Evolutionary conservation across 176 grass and related monocot genomes (phyloP), one percentile per base, ranked within the genome.

Genomic region (Dactylis glomerata): DNA sequence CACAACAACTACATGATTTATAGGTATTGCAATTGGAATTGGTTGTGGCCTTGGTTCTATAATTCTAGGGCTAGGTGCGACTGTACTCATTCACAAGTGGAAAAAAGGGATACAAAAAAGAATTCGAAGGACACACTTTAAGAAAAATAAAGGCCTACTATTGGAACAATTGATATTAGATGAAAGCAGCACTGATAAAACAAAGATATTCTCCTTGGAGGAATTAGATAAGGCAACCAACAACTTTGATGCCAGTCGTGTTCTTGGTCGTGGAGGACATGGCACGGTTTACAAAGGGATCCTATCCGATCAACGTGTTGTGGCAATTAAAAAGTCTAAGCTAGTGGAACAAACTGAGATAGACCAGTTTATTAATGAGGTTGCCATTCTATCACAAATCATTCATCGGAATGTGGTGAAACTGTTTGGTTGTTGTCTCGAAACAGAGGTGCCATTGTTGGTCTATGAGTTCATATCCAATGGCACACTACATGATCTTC

Each of bases 391-490:
- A 1, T 89, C 89, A 11, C 87, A 89, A 44, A 90, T 92, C 17
- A 83, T 78, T 0, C 87, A 94, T 7, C 80, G 77, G 24, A 92
- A 94, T 80, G 84, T 89, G 33, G 89, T 89, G 0, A 91, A 84
- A 24, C 63, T 94, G 0, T 85, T 87, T 1, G 89, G 89, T 22
- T 94, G 92, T 22, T 94, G 86, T 37, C 59, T 91, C 2, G 92
- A 94, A 64, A 44, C 81, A 0, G 81, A 87, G 5, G 78, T 91
- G 0, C 89, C 92, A 0, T 66, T 94, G 44, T 15, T 91, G 1
- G 92, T 94, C 0, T 94, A 94, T 58, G 92, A 94, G 46, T 94
- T 94, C 50, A 81, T 92, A 28, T 78, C 90, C 10, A 92, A 92
- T 30, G 92, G 85, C 3, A 95, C 85, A 0, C 42, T 95, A 0